These are phyloP conservation scores for Talaromyces sp. DNA, from an alignment of 2,329 filamentous ascomycete genomes.

Conservation along the genomic window DNA sequence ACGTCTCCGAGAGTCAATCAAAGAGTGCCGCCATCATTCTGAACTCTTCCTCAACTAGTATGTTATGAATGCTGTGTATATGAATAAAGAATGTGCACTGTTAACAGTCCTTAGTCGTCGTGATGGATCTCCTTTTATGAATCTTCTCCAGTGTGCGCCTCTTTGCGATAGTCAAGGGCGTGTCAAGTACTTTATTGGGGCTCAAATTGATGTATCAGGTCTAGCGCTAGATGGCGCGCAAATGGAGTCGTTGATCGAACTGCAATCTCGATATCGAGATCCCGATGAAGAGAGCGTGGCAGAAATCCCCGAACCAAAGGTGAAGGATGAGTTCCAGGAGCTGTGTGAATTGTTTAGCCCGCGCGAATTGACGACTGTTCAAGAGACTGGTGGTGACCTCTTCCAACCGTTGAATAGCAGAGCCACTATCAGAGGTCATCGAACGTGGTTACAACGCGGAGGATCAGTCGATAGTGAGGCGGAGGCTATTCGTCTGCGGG, in stretches of 20 bases:
- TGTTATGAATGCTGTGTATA: conserved; percentile 25
- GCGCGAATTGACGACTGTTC: conserved; percentile 66
- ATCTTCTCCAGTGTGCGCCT: conserved; percentile 73
- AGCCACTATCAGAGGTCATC: conserved; percentile 6
- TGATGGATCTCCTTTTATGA: conserved; percentile 78
- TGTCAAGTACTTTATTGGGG: conserved; percentile 71
- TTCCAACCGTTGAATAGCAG: conserved; percentile 29
- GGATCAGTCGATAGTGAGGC: conserved; percentile 22
- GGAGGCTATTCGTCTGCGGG: conserved; percentile 38
- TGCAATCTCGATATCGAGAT: conserved; percentile 42
- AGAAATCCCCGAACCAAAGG: conserved; percentile 27
- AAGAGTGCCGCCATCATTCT: conserved; percentile 66
- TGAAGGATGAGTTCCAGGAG: conserved; percentile 66
- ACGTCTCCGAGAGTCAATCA: conserved; percentile 64
- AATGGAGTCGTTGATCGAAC: conserved; percentile 61
- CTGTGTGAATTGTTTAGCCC: conserved; percentile 72
- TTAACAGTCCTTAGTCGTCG: too few relatives aligned
- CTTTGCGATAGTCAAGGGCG: conserved; percentile 68
- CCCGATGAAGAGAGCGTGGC: conserved; percentile 29
- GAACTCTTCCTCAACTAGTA: conserved; percentile 78
- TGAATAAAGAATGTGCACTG: too few relatives aligned
- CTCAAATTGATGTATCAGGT: conserved; percentile 71
- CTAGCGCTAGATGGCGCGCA: conserved; percentile 68
- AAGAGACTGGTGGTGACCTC: conserved; percentile 61
- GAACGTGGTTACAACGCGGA: conserved; percentile 20